Evolutionary conservation across 176 grass and related monocot species (phyloP), one percentile per base, ranked within the genome.

Genomic region (Rhynchospora tenuis): DNA sequence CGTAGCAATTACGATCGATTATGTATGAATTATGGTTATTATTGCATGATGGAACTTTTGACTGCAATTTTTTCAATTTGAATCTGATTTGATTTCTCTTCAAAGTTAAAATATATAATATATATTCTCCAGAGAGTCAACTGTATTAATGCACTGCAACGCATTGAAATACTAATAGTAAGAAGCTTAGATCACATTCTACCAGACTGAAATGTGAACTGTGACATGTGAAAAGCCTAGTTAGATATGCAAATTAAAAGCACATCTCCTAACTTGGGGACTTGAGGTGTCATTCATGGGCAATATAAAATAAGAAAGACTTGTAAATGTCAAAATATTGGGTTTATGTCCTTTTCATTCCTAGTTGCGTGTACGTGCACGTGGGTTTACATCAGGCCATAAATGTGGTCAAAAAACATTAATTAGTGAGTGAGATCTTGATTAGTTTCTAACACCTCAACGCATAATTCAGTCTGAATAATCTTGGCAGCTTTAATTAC

Each of bases 341-440:
- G 77, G 55, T 80, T 60, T 80, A 5, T 80, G 55, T 80, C 77
- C 47, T 80, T 80, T 80, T 80, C 77, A 59, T 28, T 22, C 11
- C 20, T 44, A 13, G 27, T 80, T 80, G 31, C 51, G 57, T 60
- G 54, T 29, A 38, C 2, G 51, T 81, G 78, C 55, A 59, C 33
- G 19, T 81, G 28, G 78, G 57, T 81, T 63, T 13, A 45, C 78
- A 47, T 46, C 55, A 63, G 12, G 3, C 57, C 50, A 81, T 26
- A 63, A 81, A 63, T 81, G 57, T 81, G 58, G 55, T 81, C 2
- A 81, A 58, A 50, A 43, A 8, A 17, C 67, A 72, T 42, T 72
- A 42, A 42, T 72, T 19, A 3, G 29, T 45, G 6, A 72, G 43
- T 23, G 23, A 61, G 11, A 19, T 78, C 17, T 14, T 78, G 26